Evolutionary conservation across 2,329 filamentous ascomycete species (phyloP).

Genomic region (Exserohilum rostratum): DNA sequence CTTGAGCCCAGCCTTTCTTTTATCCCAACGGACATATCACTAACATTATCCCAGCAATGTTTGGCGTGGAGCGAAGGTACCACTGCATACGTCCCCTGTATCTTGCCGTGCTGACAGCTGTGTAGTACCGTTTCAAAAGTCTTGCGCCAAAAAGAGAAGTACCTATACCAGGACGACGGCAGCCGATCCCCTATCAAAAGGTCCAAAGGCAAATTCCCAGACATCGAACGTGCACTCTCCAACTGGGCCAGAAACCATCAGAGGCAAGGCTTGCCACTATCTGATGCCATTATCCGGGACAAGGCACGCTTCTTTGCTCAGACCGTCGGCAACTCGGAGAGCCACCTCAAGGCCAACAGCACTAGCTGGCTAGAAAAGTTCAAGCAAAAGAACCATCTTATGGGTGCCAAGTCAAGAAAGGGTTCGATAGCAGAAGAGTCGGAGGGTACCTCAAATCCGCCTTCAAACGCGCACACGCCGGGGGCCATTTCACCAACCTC

Average conservation of each 20-base stretch:
- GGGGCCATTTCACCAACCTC: slow-evolving; percentile 75
- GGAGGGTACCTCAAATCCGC: slow-evolving; percentile 63
- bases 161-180: slow-evolving; percentile 80
- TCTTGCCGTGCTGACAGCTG: slow-evolving; percentile 22
- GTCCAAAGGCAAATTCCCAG: slow-evolving; percentile 81
- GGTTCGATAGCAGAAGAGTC: slow-evolving; percentile 68
- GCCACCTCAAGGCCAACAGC: slow-evolving; percentile 72
- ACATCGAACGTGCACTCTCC: slow-evolving; percentile 88
- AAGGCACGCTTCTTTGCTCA: slow-evolving; percentile 83
- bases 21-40: slow-evolving; percentile 18
- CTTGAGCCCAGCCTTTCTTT: slow-evolving; percentile 21
- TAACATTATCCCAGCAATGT: slow-evolving; percentile 66
- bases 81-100: slow-evolving; percentile 9
- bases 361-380: slow-evolving; percentile 91
- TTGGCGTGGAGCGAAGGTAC: slow-evolving; percentile 97
- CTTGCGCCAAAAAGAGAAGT: slow-evolving; percentile 91
- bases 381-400: slow-evolving; percentile 81
- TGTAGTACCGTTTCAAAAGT: slow-evolving; percentile 97
- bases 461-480: slow-evolving; percentile 67
- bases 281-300: slow-evolving; percentile 81
- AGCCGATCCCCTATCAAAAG: slow-evolving; percentile 81
- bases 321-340: slow-evolving; percentile 73
- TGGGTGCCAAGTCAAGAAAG: slow-evolving; percentile 61
- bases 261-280: slow-evolving; percentile 73
- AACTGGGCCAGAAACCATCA: slow-evolving; percentile 87